Evolutionary conservation across 805 yeast species (phyloP), one percentile per base, ranked within the genome.

Genomic region (Pachysolen tannophilus): DNA sequence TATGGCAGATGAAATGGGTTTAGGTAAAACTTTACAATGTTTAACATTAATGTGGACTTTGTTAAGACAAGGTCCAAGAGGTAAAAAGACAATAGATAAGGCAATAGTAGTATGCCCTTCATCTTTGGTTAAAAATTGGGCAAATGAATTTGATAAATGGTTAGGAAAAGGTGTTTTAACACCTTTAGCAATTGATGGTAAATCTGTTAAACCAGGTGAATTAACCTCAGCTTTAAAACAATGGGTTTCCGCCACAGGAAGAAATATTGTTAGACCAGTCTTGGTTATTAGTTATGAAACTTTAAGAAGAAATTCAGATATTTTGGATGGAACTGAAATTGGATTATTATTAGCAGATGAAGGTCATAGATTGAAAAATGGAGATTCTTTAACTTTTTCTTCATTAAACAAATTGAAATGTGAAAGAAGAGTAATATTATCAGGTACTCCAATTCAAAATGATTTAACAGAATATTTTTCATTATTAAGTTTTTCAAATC

Each of bases 1-100:
- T 33, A 90, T 90, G 97, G 97, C 97, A 0, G 97, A 87, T 60
- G 97, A 84, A 56, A 87, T 87, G 97, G 97, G 96, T 4, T 64
- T 86, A 26, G 96, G 96, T 18, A 86, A 86, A 52, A 86, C 96
- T 1, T 63, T 86, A 18, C 96, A 86, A 53, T 90, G 97, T 55
- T 69, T 90, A 23, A 69, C 96, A 0, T 64, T 90, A 21, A 69
- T 88, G 83, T 90, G 97, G 97, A 90, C 97, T 0, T 55, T 90
- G 32, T 63, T 90, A 32, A 75, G 73, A 42, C 98, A 90, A 54
- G 79, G 95, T 7, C 97, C 97, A 1, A 72, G 88, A 35, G 85
- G 85, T 5, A 76, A 69, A 45, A 76, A 78, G 34, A 79, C 94
- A 1, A 92, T 92, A 13, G 85, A 81, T 35, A 92, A 92, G 55